Evolutionary conservation across 139 green algal species (phyloP).

Genomic region (Pycnococcus provasolii): DNA sequence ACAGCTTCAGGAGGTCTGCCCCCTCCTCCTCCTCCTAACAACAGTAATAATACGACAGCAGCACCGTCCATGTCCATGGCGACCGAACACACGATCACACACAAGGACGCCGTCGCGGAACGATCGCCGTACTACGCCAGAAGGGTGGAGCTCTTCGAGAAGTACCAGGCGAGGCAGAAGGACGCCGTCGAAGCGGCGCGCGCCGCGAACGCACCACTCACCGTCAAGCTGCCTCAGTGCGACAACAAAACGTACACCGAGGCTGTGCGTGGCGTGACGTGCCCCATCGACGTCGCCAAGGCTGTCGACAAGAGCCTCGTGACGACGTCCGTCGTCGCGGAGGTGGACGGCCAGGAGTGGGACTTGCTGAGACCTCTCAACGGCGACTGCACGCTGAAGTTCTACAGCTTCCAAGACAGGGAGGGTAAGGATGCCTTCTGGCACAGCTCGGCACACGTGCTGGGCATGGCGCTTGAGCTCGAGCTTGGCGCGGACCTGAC

Average conservation of each 20-base stretch:
- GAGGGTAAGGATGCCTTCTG: conserved; percentile 90
- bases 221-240: conserved; percentile 78
- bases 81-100: no score
- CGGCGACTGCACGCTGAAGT: conserved; percentile 65
- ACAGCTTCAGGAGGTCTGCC: no score
- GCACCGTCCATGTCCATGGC: no score
- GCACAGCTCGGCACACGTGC: conserved; percentile 83
- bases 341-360: conserved; percentile 68
- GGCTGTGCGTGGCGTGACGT: conserved; percentile 72
- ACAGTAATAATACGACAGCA: no score
- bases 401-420: conserved; percentile 73
- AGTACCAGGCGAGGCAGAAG: conserved; percentile 51
- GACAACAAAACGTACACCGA: conserved; percentile 25
- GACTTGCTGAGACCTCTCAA: conserved; percentile 79
- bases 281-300: conserved; percentile 82
- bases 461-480: conserved; percentile 89
- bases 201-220: conserved; percentile 48
- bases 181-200: conserved; percentile 41
- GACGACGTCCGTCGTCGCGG: conserved; percentile 76
- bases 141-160: conserved; percentile 78
- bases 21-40: no score
- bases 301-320: conserved; percentile 73
- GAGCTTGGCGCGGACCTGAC: conserved; percentile 89
- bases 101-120: conserved; percentile 31
- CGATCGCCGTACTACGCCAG: conserved; percentile 65